Percentiles rank a stretch among this genome's conserved stretches.
These are phyloP conservation scores for Penicillium sp. DNA, from an alignment of 2,329 filamentous ascomycete genomes.

Conservation along the genomic window DNA sequence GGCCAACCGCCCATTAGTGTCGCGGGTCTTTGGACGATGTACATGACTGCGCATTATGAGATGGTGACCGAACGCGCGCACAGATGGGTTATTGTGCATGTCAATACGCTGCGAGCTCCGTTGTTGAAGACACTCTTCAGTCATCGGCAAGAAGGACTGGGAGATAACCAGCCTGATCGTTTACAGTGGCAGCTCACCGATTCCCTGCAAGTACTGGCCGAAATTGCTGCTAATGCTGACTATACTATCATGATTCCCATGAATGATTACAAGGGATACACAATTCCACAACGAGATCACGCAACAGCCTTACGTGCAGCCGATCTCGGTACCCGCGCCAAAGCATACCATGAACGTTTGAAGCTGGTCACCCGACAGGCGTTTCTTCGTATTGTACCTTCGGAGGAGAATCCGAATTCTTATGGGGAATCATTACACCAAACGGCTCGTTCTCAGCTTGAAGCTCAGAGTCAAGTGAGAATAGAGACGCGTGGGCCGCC, in stretches of 20 bases:
- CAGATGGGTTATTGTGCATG: conserved; percentile 22
- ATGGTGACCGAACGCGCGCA: conserved; percentile 26
- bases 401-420: not conserved
- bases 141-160: not conserved
- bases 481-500: conserved; percentile 14
- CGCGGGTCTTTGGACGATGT: conserved; percentile 23
- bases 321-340: not conserved
- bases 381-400: not conserved
- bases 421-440: not conserved
- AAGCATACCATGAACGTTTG: conserved; percentile 9
- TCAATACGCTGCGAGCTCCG: conserved; percentile 14
- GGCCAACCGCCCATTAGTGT: conserved; percentile 13
- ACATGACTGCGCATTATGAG: conserved; percentile 22
- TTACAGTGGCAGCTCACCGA: conserved; percentile 18
- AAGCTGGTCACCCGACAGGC: conserved; percentile 9
- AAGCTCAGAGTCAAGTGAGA: conserved; percentile 15
- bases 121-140: conserved; percentile 10
- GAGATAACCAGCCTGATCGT: conserved; percentile 1
- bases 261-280: conserved; percentile 25
- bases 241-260: conserved; percentile 26
- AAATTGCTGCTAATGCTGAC: conserved; percentile 18
- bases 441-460: not conserved
- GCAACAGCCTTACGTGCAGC: not conserved
- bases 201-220: conserved; percentile 14
- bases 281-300: not conserved